Conservation (phyloP, 1,139 yeast genomes). For the Saccharomycopsis hybrid region DNA sequence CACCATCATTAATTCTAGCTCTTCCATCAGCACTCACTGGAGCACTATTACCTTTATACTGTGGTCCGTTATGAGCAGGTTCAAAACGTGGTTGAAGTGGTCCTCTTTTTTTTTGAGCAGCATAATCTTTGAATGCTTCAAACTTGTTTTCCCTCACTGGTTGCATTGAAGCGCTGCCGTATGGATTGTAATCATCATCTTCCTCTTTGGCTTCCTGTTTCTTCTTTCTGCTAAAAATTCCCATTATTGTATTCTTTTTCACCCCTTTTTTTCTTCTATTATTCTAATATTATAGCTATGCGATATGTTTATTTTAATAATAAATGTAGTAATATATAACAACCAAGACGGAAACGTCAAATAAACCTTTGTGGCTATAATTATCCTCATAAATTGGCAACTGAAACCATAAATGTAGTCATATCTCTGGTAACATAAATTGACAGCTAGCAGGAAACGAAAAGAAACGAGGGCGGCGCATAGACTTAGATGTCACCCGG, state of each 20-base stretch:
- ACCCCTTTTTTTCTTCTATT: neutral
- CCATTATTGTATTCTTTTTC: neutral
- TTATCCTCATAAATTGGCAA: too few species aligned
- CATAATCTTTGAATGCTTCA: constrained; percentile 16
- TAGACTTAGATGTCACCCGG: too few species aligned
- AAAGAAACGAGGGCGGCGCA: too few species aligned
- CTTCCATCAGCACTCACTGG: neutral
- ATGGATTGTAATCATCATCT: constrained; percentile 9
- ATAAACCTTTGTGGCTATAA: too few species aligned
- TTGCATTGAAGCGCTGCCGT: constrained; percentile 5
- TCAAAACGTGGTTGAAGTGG: neutral
- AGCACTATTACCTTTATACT: neutral
- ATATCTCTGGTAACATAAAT: too few species aligned
- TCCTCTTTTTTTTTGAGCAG: constrained; percentile 2
- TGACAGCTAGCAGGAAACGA: too few species aligned
- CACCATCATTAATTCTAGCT: too few species aligned
- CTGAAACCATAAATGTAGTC: too few species aligned
- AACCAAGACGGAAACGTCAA: too few species aligned
- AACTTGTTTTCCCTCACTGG: constrained; percentile 15
- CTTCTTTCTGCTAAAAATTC: neutral
- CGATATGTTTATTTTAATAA: too few species aligned
- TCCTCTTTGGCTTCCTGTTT: neutral
- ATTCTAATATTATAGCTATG: neutral
- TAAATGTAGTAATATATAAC: too few species aligned
- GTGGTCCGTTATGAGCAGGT: neutral